Conservation (phyloP, 257 asterid genomes). For the Euphrasia confusa region DNA sequence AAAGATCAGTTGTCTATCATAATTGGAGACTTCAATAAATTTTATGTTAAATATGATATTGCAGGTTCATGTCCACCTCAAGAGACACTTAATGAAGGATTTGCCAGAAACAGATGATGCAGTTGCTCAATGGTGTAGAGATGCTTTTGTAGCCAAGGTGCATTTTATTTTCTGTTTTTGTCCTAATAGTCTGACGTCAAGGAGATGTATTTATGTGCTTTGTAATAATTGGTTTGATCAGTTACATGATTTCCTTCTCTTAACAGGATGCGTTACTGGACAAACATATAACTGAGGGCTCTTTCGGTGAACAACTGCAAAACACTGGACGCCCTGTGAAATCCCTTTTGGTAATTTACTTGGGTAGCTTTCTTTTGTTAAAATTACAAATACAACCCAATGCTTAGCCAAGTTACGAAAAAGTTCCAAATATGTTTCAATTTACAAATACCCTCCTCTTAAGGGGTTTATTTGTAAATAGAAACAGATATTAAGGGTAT, state of each 20-base stretch:
- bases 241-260: conserved; percentile 17
- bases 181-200: not conserved
- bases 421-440: not conserved
- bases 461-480: not conserved
- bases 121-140: conserved; percentile 93
- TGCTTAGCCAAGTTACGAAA: not conserved
- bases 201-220: not conserved
- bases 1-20: not conserved
- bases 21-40: not conserved
- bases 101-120: conserved; percentile 76
- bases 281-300: conserved; percentile 56
- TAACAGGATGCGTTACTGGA: conserved; percentile 77
- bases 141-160: conserved; percentile 74
- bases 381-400: not conserved
- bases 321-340: conserved; percentile 70
- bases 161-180: conserved; percentile 10
- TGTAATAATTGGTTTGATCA: conserved; percentile 6
- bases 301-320: conserved; percentile 60
- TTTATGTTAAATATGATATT: conserved; percentile 16
- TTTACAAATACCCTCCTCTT: not conserved
- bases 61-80: conserved; percentile 85
- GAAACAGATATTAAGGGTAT: not conserved
- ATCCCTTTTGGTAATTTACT: conserved; percentile 63
- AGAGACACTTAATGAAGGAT: conserved; percentile 75
- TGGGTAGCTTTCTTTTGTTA: not conserved